Base-by-base conservation (phyloP, 768 basidiomycete genomes). In the Bullera alba region DNA sequence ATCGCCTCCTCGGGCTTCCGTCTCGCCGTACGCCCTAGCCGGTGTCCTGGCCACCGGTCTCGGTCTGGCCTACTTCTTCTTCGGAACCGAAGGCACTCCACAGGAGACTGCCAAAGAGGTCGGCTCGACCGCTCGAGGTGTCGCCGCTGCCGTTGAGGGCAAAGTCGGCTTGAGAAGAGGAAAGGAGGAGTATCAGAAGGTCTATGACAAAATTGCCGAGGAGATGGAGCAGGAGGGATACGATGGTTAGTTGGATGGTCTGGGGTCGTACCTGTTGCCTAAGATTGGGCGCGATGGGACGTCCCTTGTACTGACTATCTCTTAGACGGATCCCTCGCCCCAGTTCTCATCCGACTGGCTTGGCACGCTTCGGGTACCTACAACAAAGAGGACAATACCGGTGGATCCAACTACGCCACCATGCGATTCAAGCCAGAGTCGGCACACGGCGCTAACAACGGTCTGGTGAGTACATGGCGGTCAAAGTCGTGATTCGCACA, bases 361-460 rank as follows among this genome's bases (percentile, higher is more conserved):
- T 95, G 91, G 91, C 91, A 95, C 74, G 65, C 83, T n/a, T 85
- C 87, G 34, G 91, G 91, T 44, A 95, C 91, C 1, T 92, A 87
- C 61, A 87, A 93, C 75, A 65, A 69, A 46, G 59, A 71, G 21
- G 60, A 67, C 85, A 87, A 69, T 39, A 70, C 73, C 17, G 76
- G 76, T 42, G 76, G 76, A 22, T 73, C 71, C 78, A 96, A 99
- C 79, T 91, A 88, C 59, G 93, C 95, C 2, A 96, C 93, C 21
- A 99, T 99, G 93, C 86, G 93, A 49, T 99, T 96, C 74, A 80
- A 82, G 47, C 87, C 93, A 34, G 93, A 97, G 71, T 69, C 90
- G 10, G 69, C 78, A 25, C 90, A 97, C 67, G 73, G 71, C 27
- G 71, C 67, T 34, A 72, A 72, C 66, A 72, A 72, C 60, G 70